These are phyloP conservation scores for Aegilops umbellulata DNA, from an alignment of 176 grass and related monocot species.

Conservation along the genomic window DNA sequence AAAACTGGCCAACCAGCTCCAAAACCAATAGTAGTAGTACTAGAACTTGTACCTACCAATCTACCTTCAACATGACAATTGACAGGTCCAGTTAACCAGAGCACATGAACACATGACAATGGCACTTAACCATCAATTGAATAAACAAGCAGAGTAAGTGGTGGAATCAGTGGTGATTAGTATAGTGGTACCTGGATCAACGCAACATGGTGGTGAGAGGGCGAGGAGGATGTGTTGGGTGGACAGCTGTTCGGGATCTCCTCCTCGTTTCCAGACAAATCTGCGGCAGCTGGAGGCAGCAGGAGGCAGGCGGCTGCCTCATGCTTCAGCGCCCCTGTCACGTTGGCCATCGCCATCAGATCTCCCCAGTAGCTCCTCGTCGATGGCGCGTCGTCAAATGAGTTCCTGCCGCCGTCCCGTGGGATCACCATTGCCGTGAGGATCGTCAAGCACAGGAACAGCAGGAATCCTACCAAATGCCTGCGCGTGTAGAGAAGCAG, in stretches of 20 bases:
- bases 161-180: background rate
- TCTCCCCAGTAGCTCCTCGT: slow-evolving; percentile 19
- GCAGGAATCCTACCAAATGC: slow-evolving; percentile 81
- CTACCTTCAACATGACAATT: slow-evolving; percentile 16
- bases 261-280: slow-evolving; percentile 37
- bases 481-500: slow-evolving; percentile 22
- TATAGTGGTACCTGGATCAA: slow-evolving; percentile 36
- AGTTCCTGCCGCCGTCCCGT: background rate
- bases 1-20: slow-evolving; percentile 18
- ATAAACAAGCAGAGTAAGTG: background rate
- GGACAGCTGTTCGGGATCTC: slow-evolving; percentile 42
- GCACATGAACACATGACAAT: slow-evolving; percentile 41
- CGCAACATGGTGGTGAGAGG: slow-evolving; percentile 1
- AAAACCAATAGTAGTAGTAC: background rate
- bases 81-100: background rate
- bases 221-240: slow-evolving; percentile 35
- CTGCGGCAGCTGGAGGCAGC: slow-evolving; percentile 30
- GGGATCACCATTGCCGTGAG: slow-evolving; percentile 69
- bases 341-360: slow-evolving; percentile 36
- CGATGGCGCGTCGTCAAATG: background rate
- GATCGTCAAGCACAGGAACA: slow-evolving; percentile 73
- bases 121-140: background rate
- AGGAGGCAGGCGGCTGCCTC: slow-evolving; percentile 41
- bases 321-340: slow-evolving; percentile 37
- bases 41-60: slow-evolving; percentile 25